Base-by-base conservation (phyloP, 176 grass and related monocot genomes). In the Juncus inflexus region DNA sequence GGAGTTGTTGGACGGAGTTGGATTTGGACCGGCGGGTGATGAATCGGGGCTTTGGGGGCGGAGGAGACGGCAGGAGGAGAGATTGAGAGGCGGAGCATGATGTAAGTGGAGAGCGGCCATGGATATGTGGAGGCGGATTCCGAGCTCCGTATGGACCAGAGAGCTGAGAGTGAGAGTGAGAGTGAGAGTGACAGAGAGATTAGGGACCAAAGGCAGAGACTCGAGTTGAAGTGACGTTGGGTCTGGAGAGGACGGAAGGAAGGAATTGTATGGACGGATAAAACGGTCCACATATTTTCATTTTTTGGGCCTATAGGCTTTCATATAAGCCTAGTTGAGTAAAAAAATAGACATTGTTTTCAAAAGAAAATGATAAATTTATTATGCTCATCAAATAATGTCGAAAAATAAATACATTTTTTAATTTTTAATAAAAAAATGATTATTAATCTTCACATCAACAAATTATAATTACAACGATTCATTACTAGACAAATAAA, bases 21-120 rank as follows among this genome's bases (percentile, higher is more conserved):
- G 83, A 89, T 70, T 97, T 87, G 64, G 82, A 72, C 82, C 85
- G 94, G 59, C 66, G 49, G 57, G 94, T 87, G 80, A 84, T 62
- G 77, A 92, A 92, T 58, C 85, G n/a, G 82, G 38, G 88, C 94
- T 70, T 82, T 91, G 50, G 94, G 88, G 9, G 65, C 72, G 55
- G 74, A 90, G 19, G n/a, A n/a, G n/a, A 76, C 73, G 55, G 60
- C 78, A 12, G 6, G 52, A 5, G 76, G 13, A 12, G 63, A 38
- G 38, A 66, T 9, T 12, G 62, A 14, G n/a, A 60, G 57, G 55
- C 6, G 35, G 64, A 37, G 40, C 55, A 12, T 54, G 55, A 50
- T 14, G 76, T 12, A 73, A 75, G 37, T 43, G 80, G 83, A 53
- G 74, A 56, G 71, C 75, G 57, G 69, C 67, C 67, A 70, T 70